Conservation (phyloP, 768 basidiomycete genomes). For the Terana coerulea region DNA sequence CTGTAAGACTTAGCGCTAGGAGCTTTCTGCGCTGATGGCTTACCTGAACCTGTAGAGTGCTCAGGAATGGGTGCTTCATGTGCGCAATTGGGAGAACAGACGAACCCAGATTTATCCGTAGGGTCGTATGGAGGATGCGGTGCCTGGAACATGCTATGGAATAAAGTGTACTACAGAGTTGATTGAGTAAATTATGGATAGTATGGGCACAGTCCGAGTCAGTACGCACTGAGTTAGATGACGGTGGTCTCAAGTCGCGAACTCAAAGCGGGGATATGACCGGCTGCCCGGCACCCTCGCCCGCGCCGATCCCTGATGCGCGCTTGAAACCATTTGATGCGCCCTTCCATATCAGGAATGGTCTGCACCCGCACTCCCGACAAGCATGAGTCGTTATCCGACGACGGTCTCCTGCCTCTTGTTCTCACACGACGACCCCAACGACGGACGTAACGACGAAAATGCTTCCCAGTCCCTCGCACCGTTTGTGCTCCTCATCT, state of each 20-base stretch:
- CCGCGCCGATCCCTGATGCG: neutral
- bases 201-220: no score
- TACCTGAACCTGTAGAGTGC: constrained; percentile 57
- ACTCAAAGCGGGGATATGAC: neutral
- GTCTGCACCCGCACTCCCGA: neutral
- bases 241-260: no score
- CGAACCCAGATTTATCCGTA: constrained; percentile 60
- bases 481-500: neutral
- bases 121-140: constrained; percentile 74
- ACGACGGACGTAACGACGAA: neutral
- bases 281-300: neutral
- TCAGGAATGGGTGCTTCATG: neutral
- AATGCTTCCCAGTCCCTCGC: neutral
- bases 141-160: constrained; percentile 23
- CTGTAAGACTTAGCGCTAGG: neutral
- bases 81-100: neutral
- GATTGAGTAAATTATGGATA: no score
- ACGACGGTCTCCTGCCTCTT: neutral
- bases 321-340: constrained; percentile 1
- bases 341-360: neutral
- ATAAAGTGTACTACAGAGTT: no score
- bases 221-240: no score
- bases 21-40: neutral
- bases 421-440: neutral
- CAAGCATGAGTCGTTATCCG: neutral